Percentiles rank a stretch among this genome's conserved stretches.
These are phyloP conservation scores for Ceratocystis albifundus DNA, from an alignment of 2,329 filamentous ascomycete species.

Conservation along the genomic window DNA sequence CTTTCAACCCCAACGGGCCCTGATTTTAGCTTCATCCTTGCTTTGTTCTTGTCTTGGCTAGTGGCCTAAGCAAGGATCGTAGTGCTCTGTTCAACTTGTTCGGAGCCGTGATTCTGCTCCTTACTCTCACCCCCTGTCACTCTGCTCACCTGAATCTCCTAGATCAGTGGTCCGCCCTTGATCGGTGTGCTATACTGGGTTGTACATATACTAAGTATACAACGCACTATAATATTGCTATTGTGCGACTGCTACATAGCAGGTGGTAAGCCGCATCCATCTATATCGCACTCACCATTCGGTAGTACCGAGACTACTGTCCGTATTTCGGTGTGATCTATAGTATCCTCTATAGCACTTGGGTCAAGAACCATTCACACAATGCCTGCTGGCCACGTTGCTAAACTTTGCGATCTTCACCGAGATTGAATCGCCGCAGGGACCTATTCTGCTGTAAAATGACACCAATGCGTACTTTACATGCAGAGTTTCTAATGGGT, in stretches of 20 bases:
- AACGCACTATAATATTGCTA: neutral
- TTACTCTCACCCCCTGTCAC: neutral
- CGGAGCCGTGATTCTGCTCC: slow-evolving; percentile 2
- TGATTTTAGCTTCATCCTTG: slow-evolving; percentile 10
- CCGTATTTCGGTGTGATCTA: slow-evolving; percentile 7
- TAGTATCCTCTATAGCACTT: neutral
- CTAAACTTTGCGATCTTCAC: neutral
- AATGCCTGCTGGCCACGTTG: neutral
- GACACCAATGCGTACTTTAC: neutral
- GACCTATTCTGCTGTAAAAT: neutral
- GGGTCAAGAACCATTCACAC: neutral
- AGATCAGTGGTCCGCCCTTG: neutral
- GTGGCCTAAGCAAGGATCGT: neutral
- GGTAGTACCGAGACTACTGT: slow-evolving; percentile 1
- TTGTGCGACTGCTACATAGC: neutral
- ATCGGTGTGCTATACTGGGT: slow-evolving; percentile 9
- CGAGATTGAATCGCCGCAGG: neutral
- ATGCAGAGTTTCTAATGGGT: too few relatives aligned
- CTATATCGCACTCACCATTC: neutral
- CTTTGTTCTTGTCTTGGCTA: neutral
- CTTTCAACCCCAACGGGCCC: neutral
- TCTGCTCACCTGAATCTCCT: slow-evolving; percentile 5
- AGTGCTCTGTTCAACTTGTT: neutral
- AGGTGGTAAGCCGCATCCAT: neutral
- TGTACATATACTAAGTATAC: neutral